Percentiles rank a stretch among this genome's conserved stretches.
Evolutionary conservation across 1,139 yeast species (phyloP).

Genomic region (Geotrichum bryndzae): DNA sequence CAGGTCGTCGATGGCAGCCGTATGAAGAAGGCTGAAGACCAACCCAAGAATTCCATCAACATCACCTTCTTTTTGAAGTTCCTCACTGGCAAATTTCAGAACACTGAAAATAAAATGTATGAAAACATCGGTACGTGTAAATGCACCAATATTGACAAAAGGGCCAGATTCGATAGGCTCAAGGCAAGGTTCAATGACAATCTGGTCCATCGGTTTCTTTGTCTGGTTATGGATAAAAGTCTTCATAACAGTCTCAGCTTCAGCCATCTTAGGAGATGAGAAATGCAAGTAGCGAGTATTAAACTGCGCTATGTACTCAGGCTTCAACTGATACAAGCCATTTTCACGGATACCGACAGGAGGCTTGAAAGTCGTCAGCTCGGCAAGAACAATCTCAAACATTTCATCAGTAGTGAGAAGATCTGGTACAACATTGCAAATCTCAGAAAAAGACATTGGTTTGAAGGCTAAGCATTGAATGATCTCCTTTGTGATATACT

Average conservation of each 20-base stretch:
- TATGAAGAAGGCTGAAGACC: conserved; percentile 62
- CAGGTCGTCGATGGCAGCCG: conserved; percentile 41
- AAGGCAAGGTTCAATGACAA: conserved; percentile 36
- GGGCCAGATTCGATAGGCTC: conserved; percentile 32
- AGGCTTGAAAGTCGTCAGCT: conserved; percentile 54
- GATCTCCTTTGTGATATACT: conserved; percentile 59
- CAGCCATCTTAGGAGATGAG: conserved; percentile 73
- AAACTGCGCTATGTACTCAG: conserved; percentile 47
- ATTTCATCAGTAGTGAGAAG: conserved; percentile 60
- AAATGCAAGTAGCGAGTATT: conserved; percentile 84
- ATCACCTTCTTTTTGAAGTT: conserved; percentile 17
- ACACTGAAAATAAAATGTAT: conserved; percentile 28
- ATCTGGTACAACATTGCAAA: conserved; percentile 68
- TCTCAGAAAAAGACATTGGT: conserved; percentile 63
- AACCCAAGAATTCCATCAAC: conserved; percentile 49
- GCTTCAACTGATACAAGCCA: conserved; percentile 65
- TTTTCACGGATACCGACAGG: conserved; percentile 61
- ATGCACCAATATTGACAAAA: conserved; percentile 31
- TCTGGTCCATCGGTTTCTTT: conserved; percentile 25
- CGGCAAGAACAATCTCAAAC: conserved; percentile 61
- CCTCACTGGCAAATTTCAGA: conserved; percentile 19
- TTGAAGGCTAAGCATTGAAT: conserved; percentile 75
- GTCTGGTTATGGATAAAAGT: conserved; percentile 36
- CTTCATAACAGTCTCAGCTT: conserved; percentile 53
- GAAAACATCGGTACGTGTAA: conserved; percentile 35